Conservation (phyloP, 371 early-diverging fungal species). For the Encephalitozoon hellem region DNA sequence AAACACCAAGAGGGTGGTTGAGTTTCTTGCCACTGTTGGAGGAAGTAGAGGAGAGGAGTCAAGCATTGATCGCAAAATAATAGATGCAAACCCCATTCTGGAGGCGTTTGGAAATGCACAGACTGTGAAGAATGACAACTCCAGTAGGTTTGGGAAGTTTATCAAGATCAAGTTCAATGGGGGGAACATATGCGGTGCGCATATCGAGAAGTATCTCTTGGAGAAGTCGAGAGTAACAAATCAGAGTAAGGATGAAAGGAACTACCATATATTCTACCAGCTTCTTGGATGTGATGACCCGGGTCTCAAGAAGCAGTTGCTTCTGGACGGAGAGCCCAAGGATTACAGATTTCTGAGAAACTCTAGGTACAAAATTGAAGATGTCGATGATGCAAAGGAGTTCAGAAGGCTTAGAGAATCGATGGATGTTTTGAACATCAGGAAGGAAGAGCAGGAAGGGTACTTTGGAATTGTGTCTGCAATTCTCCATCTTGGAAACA, state of each 20-base stretch:
- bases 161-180: slow-evolving; percentile 87
- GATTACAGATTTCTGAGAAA: slow-evolving; percentile 73
- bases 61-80: slow-evolving; percentile 76
- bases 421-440: slow-evolving; percentile 73
- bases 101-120: slow-evolving; percentile 99
- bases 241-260: slow-evolving; percentile 77
- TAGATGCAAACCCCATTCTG: slow-evolving; percentile 89
- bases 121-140: slow-evolving; percentile 96
- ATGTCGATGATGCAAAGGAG: slow-evolving; percentile 80
- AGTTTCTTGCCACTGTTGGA: slow-evolving; percentile 82
- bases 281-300: slow-evolving; percentile 71
- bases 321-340: slow-evolving; percentile 25
- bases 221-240: slow-evolving; percentile 85
- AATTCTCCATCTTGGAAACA: slow-evolving; percentile 88
- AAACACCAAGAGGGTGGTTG: slow-evolving; percentile 96
- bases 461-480: slow-evolving; percentile 77
- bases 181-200: slow-evolving; percentile 79
- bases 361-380: slow-evolving; percentile 74
- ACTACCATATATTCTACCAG: slow-evolving; percentile 97
- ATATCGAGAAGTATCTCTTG: slow-evolving; percentile 89
- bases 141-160: slow-evolving; percentile 97
- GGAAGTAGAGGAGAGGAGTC: slow-evolving; percentile 53
- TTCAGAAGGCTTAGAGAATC: slow-evolving; percentile 68
- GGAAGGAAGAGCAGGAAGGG: slow-evolving; percentile 67
- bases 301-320: neutral